phyloP scores from a whole-genome alignment of 192 early-diverging fungal species.

The Jimgerdemannia lactiflua region DNA sequence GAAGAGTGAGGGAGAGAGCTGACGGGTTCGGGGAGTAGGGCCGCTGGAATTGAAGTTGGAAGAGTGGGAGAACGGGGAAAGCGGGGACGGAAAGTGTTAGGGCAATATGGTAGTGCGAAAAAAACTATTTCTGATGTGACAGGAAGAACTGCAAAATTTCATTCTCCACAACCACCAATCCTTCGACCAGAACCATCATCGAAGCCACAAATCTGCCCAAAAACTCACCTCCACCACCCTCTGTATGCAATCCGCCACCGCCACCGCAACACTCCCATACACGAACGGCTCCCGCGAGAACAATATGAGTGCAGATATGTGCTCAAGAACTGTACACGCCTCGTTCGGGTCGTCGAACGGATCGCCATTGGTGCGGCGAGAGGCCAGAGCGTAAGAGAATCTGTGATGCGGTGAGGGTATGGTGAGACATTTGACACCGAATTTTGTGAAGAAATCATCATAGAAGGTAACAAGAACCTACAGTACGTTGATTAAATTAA shows the following conservation, averaged over 20 bases:
- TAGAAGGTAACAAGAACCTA: not conserved
- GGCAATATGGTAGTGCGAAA: too few relatives aligned
- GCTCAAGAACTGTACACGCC: not conserved
- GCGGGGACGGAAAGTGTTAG: not conserved
- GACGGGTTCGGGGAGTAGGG: not conserved
- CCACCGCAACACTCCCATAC: not conserved
- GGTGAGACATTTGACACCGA: not conserved
- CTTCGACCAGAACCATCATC: too few relatives aligned
- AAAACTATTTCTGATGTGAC: too few relatives aligned
- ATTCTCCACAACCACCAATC: too few relatives aligned
- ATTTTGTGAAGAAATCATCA: too few relatives aligned
- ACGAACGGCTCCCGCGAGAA: not conserved
- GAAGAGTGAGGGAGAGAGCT: not conserved
- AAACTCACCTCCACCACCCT: not conserved
- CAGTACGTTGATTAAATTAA: not conserved
- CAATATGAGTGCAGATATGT: not conserved
- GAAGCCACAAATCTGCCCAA: not conserved
- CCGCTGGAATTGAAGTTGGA: not conserved
- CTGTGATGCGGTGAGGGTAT: not conserved
- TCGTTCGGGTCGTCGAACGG: not conserved
- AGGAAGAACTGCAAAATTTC: too few relatives aligned
- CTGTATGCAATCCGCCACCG: not conserved
- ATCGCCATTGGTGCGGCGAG: not conserved
- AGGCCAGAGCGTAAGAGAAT: not conserved
- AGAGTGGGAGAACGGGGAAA: not conserved